Evolutionary conservation across 2,329 filamentous ascomycete species (phyloP).

Genomic region (Fusarium devonianum): DNA sequence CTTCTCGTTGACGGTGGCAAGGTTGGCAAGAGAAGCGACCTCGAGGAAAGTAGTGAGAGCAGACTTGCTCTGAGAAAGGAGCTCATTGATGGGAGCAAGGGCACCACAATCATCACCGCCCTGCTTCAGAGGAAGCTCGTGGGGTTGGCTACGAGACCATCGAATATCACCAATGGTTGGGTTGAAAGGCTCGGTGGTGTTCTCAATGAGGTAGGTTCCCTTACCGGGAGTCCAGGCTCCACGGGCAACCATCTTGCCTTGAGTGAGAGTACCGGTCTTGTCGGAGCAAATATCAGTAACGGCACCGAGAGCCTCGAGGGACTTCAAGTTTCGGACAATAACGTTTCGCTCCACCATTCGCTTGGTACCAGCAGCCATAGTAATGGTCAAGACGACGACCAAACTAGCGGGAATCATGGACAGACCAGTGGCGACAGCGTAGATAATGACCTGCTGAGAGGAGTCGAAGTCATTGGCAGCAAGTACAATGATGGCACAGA

Average conservation of each 20-base stretch:
- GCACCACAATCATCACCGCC: slow-evolving; percentile 40
- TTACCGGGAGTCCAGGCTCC: slow-evolving; percentile 65
- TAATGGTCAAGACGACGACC: slow-evolving; percentile 63
- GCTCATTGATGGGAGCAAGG: slow-evolving; percentile 38
- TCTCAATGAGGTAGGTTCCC: slow-evolving; percentile 65
- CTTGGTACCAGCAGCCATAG: slow-evolving; percentile 62
- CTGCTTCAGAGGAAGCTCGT: slow-evolving; percentile 50
- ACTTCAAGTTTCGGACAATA: slow-evolving; percentile 60
- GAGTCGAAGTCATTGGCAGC: slow-evolving; percentile 66
- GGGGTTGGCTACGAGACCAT: slow-evolving; percentile 48
- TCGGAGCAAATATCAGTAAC: slow-evolving; percentile 65
- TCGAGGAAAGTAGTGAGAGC: slow-evolving; percentile 62
- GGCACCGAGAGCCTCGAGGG: slow-evolving; percentile 66
- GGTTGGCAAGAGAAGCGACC: slow-evolving; percentile 65
- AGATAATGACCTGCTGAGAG: slow-evolving; percentile 66
- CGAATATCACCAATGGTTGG: slow-evolving; percentile 60
- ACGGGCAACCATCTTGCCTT: slow-evolving; percentile 69
- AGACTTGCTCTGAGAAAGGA: slow-evolving; percentile 51
- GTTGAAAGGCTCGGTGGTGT: slow-evolving; percentile 63
- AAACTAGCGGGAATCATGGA: slow-evolving; percentile 62
- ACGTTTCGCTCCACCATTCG: slow-evolving; percentile 61
- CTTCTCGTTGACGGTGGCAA: slow-evolving; percentile 57
- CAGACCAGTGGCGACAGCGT: slow-evolving; percentile 56
- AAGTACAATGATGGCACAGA: slow-evolving; percentile 74
- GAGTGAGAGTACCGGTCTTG: slow-evolving; percentile 67